Conservation (phyloP, 2,329 filamentous ascomycete genomes). For the Apiospora rasikravindrae region DNA sequence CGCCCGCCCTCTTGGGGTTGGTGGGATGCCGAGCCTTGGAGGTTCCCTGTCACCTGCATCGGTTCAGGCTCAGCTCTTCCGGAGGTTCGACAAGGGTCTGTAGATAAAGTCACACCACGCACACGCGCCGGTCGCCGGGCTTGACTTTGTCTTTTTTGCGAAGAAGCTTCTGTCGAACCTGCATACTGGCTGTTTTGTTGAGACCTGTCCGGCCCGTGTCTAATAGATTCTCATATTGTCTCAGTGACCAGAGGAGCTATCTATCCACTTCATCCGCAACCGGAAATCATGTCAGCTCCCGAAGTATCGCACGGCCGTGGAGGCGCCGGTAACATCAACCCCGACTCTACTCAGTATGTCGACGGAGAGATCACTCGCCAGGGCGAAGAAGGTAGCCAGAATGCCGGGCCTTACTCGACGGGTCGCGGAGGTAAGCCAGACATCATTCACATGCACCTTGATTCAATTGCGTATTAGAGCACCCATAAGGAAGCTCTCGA, state of each 20-base stretch:
- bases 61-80: neutral
- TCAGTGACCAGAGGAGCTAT: neutral
- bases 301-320: slow-evolving; percentile 51
- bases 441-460: neutral
- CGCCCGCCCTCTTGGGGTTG: neutral
- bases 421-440: slow-evolving; percentile 59
- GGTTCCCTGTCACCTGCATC: neutral
- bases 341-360: slow-evolving; percentile 62
- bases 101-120: slow-evolving; percentile 6
- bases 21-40: neutral
- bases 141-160: neutral
- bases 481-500: neutral
- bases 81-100: slow-evolving; percentile 1
- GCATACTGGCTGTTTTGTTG: neutral
- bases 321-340: slow-evolving; percentile 65
- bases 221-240: neutral
- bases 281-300: neutral
- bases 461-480: neutral
- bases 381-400: slow-evolving; percentile 59
- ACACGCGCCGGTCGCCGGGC: neutral
- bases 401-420: slow-evolving; percentile 63
- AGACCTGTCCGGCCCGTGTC: neutral
- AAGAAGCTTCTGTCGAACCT: neutral
- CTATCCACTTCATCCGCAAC: neutral
- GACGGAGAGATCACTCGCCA: slow-evolving; percentile 66